Conservation (phyloP, 306 rosid genomes). For the Clitoria ternatea region DNA sequence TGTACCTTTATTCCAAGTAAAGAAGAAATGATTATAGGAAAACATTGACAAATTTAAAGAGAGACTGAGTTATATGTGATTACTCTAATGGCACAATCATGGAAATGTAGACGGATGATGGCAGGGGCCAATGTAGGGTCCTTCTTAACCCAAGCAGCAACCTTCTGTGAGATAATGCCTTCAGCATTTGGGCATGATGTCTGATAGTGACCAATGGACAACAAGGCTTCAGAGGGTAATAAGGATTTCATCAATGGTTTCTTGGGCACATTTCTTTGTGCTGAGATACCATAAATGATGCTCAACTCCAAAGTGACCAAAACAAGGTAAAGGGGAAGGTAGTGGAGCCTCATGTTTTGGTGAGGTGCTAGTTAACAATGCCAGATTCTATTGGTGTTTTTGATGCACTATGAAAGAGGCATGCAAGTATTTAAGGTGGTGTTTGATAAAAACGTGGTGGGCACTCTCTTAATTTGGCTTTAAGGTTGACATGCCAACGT, state of each 20-base stretch:
- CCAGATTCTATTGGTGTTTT: neutral
- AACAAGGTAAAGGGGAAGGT: constrained; percentile 24
- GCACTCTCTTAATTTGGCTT: constrained; percentile 33
- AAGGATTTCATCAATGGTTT: neutral
- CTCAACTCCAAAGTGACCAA: constrained; percentile 28
- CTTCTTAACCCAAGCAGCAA: constrained; percentile 54
- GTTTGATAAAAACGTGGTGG: constrained; percentile 41
- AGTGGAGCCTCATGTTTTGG: constrained; percentile 40
- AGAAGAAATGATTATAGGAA: neutral
- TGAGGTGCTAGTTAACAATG: neutral
- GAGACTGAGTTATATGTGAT: constrained; percentile 15
- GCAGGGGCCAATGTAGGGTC: constrained; percentile 71
- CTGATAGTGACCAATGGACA: constrained; percentile 46
- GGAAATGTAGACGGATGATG: constrained; percentile 78
- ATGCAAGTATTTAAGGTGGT: constrained; percentile 28
- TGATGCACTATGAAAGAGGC: constrained; percentile 16
- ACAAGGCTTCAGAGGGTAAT: constrained; percentile 27
- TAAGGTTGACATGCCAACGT: constrained; percentile 36
- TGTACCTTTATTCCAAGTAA: neutral
- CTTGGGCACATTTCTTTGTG: neutral
- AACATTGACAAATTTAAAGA: neutral
- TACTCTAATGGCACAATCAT: constrained; percentile 78
- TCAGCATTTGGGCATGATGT: constrained; percentile 66
- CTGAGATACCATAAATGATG: constrained; percentile 15
- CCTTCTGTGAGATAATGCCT: constrained; percentile 54